Percentiles rank a stretch among this genome's conserved stretches.
Conservation (phyloP, 805 yeast species). For the Candida maltosa region DNA sequence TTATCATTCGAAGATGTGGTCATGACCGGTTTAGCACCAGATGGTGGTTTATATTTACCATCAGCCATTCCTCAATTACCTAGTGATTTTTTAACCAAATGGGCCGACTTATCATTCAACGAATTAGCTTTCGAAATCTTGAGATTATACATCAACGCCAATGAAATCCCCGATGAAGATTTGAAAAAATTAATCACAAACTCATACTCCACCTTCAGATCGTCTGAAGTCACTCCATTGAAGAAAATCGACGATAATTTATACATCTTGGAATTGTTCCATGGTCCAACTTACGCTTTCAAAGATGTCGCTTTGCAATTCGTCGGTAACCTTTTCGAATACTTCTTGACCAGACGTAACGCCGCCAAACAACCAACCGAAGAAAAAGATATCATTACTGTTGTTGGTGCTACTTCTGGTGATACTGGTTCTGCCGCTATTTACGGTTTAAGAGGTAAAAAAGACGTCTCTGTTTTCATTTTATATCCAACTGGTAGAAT, state of each 20-base stretch:
- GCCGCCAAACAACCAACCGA: constrained; percentile 43
- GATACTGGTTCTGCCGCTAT: constrained; percentile 99
- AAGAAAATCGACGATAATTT: constrained; percentile 59
- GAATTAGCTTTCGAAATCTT: constrained; percentile 85
- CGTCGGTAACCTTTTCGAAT: constrained; percentile 95
- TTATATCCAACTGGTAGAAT: constrained; percentile 96
- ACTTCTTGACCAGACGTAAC: constrained; percentile 77
- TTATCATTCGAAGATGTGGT: constrained; percentile 78
- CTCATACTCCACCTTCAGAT: constrained; percentile 89
- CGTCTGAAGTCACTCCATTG: constrained; percentile 85
- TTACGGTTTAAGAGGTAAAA: constrained; percentile 94
- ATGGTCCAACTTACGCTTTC: constrained; percentile 98
- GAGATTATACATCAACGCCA: constrained; percentile 68
- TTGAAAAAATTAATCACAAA: constrained; percentile 57
- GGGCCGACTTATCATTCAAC: constrained; percentile 77
- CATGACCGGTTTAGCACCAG: constrained; percentile 89
- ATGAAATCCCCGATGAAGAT: constrained; percentile 73
- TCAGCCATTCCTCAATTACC: constrained; percentile 70
- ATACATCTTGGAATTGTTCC: constrained; percentile 88
- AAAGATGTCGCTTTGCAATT: constrained; percentile 98
- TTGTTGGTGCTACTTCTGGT: constrained; percentile 98
- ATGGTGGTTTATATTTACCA: constrained; percentile 95
- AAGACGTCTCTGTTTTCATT: constrained; percentile 96
- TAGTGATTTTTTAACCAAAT: constrained; percentile 51
- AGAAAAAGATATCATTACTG: constrained; percentile 79